phyloP scores from a whole-genome alignment of 306 rosid species.

The Arachis stenosperma region DNA sequence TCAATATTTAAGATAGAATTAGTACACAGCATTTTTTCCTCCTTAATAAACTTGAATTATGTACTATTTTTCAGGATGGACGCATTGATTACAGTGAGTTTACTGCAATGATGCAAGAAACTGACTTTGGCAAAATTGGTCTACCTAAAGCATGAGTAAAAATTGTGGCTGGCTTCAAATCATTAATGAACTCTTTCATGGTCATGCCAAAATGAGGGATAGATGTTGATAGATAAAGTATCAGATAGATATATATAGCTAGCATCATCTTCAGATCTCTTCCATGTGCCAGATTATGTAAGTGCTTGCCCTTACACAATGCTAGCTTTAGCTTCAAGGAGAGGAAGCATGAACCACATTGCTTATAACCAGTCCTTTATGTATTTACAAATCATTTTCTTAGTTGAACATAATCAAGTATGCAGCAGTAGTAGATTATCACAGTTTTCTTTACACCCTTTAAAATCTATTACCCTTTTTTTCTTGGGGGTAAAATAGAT shows the following conservation, averaged over 20 bases:
- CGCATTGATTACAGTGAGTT: slow-evolving; percentile 93
- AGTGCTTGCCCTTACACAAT: slow-evolving; percentile 47
- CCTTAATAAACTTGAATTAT: slow-evolving; percentile 26
- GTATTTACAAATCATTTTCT: slow-evolving; percentile 41
- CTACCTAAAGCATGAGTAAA: slow-evolving; percentile 44
- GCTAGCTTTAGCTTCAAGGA: slow-evolving; percentile 42
- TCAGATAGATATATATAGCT: slow-evolving; percentile 41
- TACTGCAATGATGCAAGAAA: slow-evolving; percentile 96
- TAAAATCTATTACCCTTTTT: slow-evolving; percentile 32
- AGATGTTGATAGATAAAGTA: slow-evolving; percentile 35
- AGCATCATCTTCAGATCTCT: slow-evolving; percentile 8
- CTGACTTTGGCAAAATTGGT: slow-evolving; percentile 58
- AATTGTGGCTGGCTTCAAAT: slow-evolving; percentile 44
- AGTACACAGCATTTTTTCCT: neutral
- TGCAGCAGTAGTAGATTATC: slow-evolving; percentile 35
- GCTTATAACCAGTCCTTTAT: slow-evolving; percentile 39
- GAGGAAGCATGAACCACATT: slow-evolving; percentile 43
- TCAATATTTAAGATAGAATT: too few relatives aligned
- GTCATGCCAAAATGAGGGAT: slow-evolving; percentile 38
- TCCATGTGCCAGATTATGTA: slow-evolving; percentile 41
- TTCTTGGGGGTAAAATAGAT: slow-evolving; percentile 31
- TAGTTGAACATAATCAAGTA: slow-evolving; percentile 37
- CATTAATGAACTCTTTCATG: slow-evolving; percentile 36
- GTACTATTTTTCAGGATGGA: slow-evolving; percentile 81
- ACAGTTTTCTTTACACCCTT: slow-evolving; percentile 4